Conservation (phyloP, 345 rosid species). For the Brassica cretica region DNA sequence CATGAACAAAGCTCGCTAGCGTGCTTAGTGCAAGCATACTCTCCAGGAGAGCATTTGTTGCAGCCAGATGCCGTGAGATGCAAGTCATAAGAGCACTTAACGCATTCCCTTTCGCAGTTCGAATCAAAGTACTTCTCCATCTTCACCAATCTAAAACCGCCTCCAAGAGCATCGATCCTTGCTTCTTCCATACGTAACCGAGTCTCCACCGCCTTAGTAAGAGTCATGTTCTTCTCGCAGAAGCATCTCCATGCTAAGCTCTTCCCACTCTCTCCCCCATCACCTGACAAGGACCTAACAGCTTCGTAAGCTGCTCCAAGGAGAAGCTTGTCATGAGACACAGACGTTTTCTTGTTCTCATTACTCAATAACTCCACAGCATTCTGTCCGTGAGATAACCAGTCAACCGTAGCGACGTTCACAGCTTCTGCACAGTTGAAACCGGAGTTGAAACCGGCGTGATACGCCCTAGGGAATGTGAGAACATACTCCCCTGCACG, state of each 20-base stretch:
- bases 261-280: constrained; percentile 41
- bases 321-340: constrained; percentile 88
- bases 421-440: constrained; percentile 99
- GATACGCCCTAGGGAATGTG: constrained; percentile 96
- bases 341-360: constrained; percentile 69
- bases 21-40: constrained; percentile 71
- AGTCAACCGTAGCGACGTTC: constrained; percentile 91
- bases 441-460: constrained; percentile 86
- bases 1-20: constrained; percentile 55
- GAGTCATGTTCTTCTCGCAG: constrained; percentile 71
- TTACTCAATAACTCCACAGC: constrained; percentile 78
- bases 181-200: constrained; percentile 64
- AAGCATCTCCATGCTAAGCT: constrained; percentile 59
- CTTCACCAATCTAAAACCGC: constrained; percentile 40
- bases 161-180: constrained; percentile 51
- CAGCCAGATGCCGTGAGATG: constrained; percentile 77
- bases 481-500: constrained; percentile 75
- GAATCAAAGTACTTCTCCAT: constrained; percentile 59
- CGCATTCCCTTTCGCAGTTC: constrained; percentile 63
- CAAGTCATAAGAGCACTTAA: constrained; percentile 72
- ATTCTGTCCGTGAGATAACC: constrained; percentile 78
- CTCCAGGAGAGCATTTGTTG: constrained; percentile 57
- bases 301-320: constrained; percentile 67
- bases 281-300: constrained; percentile 43
- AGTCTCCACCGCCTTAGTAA: constrained; percentile 66